Evolutionary conservation across 345 rosid species (phyloP), one percentile per base, ranked within the genome.

Genomic region (Euphorbia lathyris): DNA sequence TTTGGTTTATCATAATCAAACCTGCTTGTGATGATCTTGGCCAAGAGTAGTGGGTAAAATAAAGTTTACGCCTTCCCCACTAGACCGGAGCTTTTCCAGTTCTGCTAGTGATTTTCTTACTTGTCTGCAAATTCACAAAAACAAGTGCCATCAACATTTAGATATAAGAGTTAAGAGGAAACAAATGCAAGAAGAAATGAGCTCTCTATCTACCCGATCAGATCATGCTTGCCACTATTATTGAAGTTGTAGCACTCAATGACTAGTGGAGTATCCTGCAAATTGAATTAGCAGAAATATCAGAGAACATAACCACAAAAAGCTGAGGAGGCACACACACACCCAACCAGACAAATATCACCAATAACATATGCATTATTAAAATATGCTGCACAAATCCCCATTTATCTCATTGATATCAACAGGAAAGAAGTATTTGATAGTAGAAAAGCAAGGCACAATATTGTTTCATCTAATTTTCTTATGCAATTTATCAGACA

Each of bases 231-330:
- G 74, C 90, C 89, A 74, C 77, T 88, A 82, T 76, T 78, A 78
- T 82, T 86, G 81, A 83, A 88, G 86, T 84, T 80, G 73, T 83
- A 88, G 85, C 88, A 88, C 70, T 88, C 88, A 50, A 88, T 86
- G 63, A 83, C 69, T 66, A 88, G 67, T 8, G 90, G 88, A 76
- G 67, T 82, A 63, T 83, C 93, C 93, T 88, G 88, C 80, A 79
- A 22, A 67, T 76, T 52, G 22, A 57, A 52, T 51, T 6, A 72
- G 38, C 64, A 63, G 50, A 34, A 2, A 50, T 69, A 58, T 42
- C 4, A 56, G 36, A 74, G 55, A 71, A 59, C 42, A n/a, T 29
- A 30, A 67, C 38, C 64, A 67, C 32, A 47, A 67, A 64, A 16
- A 58, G 42, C 58, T 56, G 48, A 47, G 4, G 42, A 3, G 29